These are phyloP conservation scores for Aspergillus amoenus DNA, from an alignment of 2,329 filamentous ascomycete species.

Conservation along the genomic window DNA sequence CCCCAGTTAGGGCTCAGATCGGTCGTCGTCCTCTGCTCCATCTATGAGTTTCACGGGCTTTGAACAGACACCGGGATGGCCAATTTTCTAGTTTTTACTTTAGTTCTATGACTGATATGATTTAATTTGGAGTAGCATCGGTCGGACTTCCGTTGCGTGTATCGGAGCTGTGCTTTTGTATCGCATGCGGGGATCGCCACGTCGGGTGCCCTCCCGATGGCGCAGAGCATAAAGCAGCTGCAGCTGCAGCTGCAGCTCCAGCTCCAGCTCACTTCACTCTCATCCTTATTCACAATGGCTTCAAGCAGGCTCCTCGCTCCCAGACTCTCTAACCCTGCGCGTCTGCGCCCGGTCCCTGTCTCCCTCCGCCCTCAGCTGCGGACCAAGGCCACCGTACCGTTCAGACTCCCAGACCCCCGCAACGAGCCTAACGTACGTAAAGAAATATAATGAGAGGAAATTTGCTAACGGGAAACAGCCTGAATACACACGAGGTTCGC, in stretches of 20 bases:
- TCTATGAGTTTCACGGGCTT: no score
- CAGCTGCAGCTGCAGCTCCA: no score
- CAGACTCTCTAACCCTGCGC: not conserved
- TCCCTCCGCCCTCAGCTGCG: constrained; percentile 15
- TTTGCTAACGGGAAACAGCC: constrained; percentile 15
- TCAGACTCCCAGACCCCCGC: constrained; percentile 30
- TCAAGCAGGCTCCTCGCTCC: not conserved
- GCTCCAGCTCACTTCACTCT: no score
- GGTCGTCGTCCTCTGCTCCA: no score
- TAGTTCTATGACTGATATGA: no score
- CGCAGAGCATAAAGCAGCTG: not conserved
- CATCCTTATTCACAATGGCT: constrained; percentile 1
- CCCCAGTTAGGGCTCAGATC: not conserved
- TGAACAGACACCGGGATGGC: no score
- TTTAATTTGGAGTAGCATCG: no score
- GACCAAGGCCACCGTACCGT: constrained; percentile 28
- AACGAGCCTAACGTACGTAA: constrained; percentile 36
- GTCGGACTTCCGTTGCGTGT: no score
- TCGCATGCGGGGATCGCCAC: not conserved
- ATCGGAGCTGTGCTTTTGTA: no score
- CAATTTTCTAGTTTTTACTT: no score
- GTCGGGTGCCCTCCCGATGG: constrained; percentile 1
- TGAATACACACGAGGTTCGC: constrained; percentile 29
- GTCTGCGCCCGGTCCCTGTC: constrained; percentile 2
- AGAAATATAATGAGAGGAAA: no score